Evolutionary conservation across 2,329 filamentous ascomycete species (phyloP), one percentile per base, ranked within the genome.

Genomic region (Ophiostoma tasmaniense): DNA sequence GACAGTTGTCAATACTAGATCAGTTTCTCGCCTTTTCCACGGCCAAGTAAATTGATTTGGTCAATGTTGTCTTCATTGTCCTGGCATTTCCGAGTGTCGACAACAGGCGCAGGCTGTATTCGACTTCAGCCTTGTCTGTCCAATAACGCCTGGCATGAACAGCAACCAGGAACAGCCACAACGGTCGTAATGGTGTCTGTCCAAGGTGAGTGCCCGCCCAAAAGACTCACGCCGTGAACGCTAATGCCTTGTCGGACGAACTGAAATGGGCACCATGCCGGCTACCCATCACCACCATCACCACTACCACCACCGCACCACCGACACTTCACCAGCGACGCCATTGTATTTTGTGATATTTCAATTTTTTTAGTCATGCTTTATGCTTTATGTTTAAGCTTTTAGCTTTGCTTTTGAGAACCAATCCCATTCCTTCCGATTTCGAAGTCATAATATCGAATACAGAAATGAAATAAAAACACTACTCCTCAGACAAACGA

Each of bases 281-380:
- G 17, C n/a, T n/a, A 45, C 42, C 20, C 7, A 6, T 17, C 17
- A n/a, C 7, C 20, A 8, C 2, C n/a, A n/a, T 25, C n/a, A 20
- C 45, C 20, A 50, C 5, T 6, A n/a, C 33, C 33, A 33, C 33
- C 42, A 50, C 1, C 1, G 7, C 17, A 7, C 28, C 3, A 10
- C 37, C 37, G 13, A 33, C 37, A n/a, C 28, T 33, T 33, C 28
- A 64, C 5, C 33, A n/a, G 1, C 20, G 8, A n/a, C 8, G 1
- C 14, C 17, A 37, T 10, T 20, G 8, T 35, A 10, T 61, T 67
- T 67, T 67, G 33, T 45, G 25, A 67, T 66, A 70, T 70, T 70
- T 67, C 66, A 65, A 70, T 70, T 70, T 70, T 67, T 70, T 67
- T 67, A 61, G 66, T 66, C 66, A 45, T 65, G 64, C 68, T 61